phyloP scores from a whole-genome alignment of 768 basidiomycete species.

The Panus rudis region DNA sequence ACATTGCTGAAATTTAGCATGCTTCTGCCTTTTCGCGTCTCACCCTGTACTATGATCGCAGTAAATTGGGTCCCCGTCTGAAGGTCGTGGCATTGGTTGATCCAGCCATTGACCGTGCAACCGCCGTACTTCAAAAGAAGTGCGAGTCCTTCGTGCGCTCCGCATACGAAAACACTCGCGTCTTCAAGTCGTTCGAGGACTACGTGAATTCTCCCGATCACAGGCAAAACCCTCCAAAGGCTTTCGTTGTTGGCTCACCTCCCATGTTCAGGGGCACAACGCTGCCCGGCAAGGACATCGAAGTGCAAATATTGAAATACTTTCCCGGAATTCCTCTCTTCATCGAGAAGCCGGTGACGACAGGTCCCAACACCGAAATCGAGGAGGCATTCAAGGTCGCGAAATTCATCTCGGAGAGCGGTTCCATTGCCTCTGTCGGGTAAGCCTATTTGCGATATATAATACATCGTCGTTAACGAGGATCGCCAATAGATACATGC shows the following conservation, averaged over 20 bases:
- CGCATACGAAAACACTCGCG: slow-evolving; percentile 84
- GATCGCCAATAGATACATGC: slow-evolving; percentile 65
- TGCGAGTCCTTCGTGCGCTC: slow-evolving; percentile 88
- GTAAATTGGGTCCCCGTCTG: slow-evolving; percentile 92
- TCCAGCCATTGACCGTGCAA: slow-evolving; percentile 77
- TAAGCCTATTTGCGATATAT: slow-evolving; percentile 29
- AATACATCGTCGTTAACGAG: neutral
- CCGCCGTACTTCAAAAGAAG: slow-evolving; percentile 79
- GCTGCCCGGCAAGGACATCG: slow-evolving; percentile 73
- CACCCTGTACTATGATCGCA: slow-evolving; percentile 22
- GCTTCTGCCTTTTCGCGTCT: neutral
- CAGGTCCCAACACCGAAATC: slow-evolving; percentile 65
- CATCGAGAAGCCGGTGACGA: slow-evolving; percentile 88
- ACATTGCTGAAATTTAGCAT: slow-evolving; percentile 4
- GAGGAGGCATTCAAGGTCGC: slow-evolving; percentile 65
- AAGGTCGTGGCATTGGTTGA: slow-evolving; percentile 95
- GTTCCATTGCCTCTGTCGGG: slow-evolving; percentile 85
- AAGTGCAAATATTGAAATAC: slow-evolving; percentile 76
- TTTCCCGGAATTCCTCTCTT: slow-evolving; percentile 90
- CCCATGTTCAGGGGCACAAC: slow-evolving; percentile 86
- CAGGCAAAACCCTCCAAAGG: slow-evolving; percentile 57
- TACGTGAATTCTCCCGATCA: slow-evolving; percentile 66
- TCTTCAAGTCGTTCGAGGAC: slow-evolving; percentile 81
- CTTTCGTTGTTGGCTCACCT: slow-evolving; percentile 86
- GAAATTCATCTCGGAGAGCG: slow-evolving; percentile 58